Base-by-base conservation (phyloP, 345 rosid species). In the Reutealis trisperma region DNA sequence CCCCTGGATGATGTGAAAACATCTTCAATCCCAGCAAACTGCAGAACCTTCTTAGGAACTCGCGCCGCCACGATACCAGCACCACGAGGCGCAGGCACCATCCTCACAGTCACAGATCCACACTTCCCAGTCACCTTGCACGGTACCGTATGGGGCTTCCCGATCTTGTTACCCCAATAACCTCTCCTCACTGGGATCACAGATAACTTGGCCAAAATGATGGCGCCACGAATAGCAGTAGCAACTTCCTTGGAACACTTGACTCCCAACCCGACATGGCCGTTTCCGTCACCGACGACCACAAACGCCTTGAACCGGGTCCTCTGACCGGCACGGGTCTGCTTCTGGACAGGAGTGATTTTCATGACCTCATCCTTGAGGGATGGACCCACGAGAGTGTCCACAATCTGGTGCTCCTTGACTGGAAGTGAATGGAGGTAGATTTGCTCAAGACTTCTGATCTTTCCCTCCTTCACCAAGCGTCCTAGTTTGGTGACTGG, bases 311-410 rank as follows among this genome's bases (percentile, higher is more conserved):
- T 91, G 84, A 90, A 91, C 49, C 96, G 76, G 12, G 93, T 90
- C 16, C 96, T 72, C 81, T 91, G 96, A 10, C 93, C 93, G 59
- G 93, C 95, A 18, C 95, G 84, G 42, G 93, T 91, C 80, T 94
- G 97, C 34, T 94, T 92, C 93, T 94, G 98, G 27, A 92, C 97
- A 0, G 98, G 96, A 82, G 90, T 90, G 83, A 93, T 93, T 71
- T 94, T 93, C 98, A 94, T 94, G 63, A 94, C 98, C 87, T 94
- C 98, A 9, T 94, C 98, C 78, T 93, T 94, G 78, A 94, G 82
- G 0, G 87, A 49, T 0, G 93, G 94, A n/a, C 84, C 96, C 1
- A 88, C 86, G 34, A 94, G 95, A 2, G 76, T 69, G 84, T 93
- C 97, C 1, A 94, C 55, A 82, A 94, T 94, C 80, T 94, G 97